Evolutionary conservation across 2,329 filamentous ascomycete species (phyloP).

Genomic region (Alternaria longipes): DNA sequence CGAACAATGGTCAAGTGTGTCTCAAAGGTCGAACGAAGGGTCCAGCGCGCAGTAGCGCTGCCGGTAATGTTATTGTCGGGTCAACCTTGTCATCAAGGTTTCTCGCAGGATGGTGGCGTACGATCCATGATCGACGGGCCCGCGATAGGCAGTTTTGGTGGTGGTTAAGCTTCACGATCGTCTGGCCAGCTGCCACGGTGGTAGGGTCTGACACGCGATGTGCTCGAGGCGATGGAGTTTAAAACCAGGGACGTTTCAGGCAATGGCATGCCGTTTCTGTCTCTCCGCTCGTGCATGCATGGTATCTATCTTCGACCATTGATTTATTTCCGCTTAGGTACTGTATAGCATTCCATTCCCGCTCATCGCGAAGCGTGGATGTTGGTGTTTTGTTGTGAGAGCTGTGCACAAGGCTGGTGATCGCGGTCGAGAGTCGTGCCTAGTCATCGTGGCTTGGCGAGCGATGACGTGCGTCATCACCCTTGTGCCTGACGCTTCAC

Average conservation of each 20-base stretch:
- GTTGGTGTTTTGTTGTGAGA: slow-evolving; percentile 13
- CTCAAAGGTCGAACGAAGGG: slow-evolving; percentile 34
- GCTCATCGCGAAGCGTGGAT: neutral
- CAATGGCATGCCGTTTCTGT: slow-evolving; percentile 5
- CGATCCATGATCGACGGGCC: slow-evolving; percentile 35
- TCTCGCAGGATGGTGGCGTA: slow-evolving; percentile 23
- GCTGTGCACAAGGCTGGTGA: slow-evolving; percentile 15
- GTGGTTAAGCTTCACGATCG: slow-evolving; percentile 44
- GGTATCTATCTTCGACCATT: slow-evolving; percentile 13
- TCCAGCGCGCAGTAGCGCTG: slow-evolving; percentile 21
- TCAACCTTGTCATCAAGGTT: slow-evolving; percentile 31
- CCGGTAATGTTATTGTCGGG: slow-evolving; percentile 38
- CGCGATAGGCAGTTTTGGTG: slow-evolving; percentile 25
- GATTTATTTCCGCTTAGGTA: slow-evolving; percentile 2
- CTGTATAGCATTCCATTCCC: neutral
- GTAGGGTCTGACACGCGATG: slow-evolving; percentile 45
- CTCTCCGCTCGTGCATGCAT: slow-evolving; percentile 14
- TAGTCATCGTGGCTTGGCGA: slow-evolving; percentile 19
- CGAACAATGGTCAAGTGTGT: slow-evolving; percentile 29
- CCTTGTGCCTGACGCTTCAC: slow-evolving; percentile 1
- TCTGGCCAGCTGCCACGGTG: slow-evolving; percentile 45
- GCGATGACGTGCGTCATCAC: slow-evolving; percentile 22
- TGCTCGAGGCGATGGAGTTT: slow-evolving; percentile 39
- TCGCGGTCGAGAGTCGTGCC: slow-evolving; percentile 24
- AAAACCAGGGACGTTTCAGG: slow-evolving; percentile 46